These are phyloP conservation scores for Lachnellula subtilissima DNA, from an alignment of 2,329 filamentous ascomycete species.

Conservation along the genomic window DNA sequence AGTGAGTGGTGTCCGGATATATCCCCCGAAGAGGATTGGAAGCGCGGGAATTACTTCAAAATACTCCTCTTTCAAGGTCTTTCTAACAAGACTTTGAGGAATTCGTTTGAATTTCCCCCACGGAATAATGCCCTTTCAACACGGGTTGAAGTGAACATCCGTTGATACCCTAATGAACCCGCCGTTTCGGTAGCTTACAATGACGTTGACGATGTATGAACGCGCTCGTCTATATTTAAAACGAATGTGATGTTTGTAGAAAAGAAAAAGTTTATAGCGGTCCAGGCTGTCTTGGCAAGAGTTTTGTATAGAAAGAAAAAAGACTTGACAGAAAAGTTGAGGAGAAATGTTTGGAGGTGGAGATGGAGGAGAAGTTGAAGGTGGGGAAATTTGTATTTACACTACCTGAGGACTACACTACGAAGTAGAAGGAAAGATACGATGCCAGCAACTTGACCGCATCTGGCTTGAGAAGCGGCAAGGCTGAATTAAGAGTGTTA, in stretches of 20 bases:
- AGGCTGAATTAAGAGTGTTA: neutral
- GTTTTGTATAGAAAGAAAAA: neutral
- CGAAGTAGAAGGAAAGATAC: neutral
- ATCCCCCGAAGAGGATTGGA: neutral
- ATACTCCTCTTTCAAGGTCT: too few species aligned
- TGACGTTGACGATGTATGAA: neutral
- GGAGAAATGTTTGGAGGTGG: neutral
- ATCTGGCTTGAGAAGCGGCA: neutral
- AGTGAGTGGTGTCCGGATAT: neutral
- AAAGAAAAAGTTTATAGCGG: neutral
- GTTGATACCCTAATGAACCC: neutral
- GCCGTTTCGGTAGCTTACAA: neutral
- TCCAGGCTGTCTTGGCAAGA: neutral
- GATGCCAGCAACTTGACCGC: too few species aligned
- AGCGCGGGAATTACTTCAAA: neutral
- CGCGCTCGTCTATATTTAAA: neutral
- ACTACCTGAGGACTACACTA: neutral
- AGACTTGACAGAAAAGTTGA: neutral
- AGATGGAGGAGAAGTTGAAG: neutral
- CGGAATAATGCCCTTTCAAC: too few species aligned
- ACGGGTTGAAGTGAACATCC: too few species aligned
- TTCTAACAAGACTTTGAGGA: too few species aligned
- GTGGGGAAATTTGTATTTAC: neutral
- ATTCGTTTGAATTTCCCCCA: too few species aligned
- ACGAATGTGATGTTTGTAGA: neutral